Evolutionary conservation across 2,329 filamentous ascomycete genomes (phyloP).

Genomic region (Pseudogymnoascus sp.): DNA sequence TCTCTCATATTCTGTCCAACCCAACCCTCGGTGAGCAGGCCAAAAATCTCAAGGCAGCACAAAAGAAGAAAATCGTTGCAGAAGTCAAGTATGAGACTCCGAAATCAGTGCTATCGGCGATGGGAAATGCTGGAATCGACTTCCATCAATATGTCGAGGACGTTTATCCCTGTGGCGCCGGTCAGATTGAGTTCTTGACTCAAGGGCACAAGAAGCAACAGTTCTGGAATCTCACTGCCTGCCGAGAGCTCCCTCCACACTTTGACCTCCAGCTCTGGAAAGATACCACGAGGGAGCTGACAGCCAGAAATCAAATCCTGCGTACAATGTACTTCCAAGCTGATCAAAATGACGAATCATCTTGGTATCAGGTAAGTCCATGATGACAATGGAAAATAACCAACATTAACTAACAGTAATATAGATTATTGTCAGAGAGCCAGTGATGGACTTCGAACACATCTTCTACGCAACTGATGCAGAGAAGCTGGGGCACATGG

Average conservation of each 20-base stretch:
- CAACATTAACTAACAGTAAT: not conserved
- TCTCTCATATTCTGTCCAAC: not conserved
- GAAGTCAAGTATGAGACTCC: conserved; percentile 3
- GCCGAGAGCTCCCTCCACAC: conserved; percentile 4
- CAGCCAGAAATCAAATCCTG: conserved; percentile 14
- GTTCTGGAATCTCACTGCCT: conserved; percentile 16
- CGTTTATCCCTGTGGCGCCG: conserved; percentile 17
- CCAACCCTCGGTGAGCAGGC: conserved; percentile 4
- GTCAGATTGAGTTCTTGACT: conserved; percentile 18
- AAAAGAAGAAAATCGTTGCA: not conserved
- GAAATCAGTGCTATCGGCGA: not conserved
- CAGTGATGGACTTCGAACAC: conserved; percentile 13
- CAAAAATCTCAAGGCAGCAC: conserved; percentile 4
- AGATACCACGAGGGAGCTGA: conserved; percentile 7
- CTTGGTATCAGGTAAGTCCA: conserved; percentile 3
- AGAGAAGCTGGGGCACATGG: conserved; percentile 20
- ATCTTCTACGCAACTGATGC: conserved; percentile 18
- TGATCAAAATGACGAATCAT: conserved; percentile 11
- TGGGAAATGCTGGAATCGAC: not conserved
- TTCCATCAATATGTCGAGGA: conserved; percentile 12
- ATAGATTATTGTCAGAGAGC: conserved; percentile 18
- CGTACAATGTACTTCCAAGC: conserved; percentile 15
- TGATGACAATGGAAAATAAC: not conserved
- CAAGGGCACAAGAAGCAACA: conserved; percentile 14
- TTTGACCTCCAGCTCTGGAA: conserved; percentile 11